Percentiles rank a stretch among this genome's conserved stretches.
Conservation (phyloP, 208 protist species). For the Acanthamoeba triangularis region DNA sequence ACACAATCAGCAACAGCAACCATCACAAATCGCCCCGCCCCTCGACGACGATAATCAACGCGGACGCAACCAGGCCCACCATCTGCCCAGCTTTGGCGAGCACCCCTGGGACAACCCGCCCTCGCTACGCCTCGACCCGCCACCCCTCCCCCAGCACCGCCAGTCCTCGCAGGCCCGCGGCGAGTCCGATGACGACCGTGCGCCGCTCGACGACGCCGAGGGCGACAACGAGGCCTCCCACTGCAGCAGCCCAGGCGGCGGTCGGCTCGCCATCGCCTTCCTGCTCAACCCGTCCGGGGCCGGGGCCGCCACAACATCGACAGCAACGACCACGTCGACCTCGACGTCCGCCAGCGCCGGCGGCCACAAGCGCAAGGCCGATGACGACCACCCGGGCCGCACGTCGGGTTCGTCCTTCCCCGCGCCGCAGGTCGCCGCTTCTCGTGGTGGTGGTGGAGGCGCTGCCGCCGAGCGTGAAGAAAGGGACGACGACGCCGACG, state of each 20-base stretch:
- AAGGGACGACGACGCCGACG: background rate
- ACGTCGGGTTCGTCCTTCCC: too few species aligned
- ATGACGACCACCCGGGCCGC: background rate
- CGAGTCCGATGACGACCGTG: too few species aligned
- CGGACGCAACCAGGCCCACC: background rate
- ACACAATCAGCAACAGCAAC: background rate
- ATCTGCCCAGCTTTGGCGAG: background rate
- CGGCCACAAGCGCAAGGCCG: background rate
- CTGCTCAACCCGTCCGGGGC: background rate
- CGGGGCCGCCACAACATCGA: too few species aligned
- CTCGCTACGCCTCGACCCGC: background rate
- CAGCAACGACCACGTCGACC: too few species aligned
- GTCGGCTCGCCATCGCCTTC: slow-evolving; percentile 7
- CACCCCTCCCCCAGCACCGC: too few species aligned
- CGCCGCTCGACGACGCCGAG: background rate
- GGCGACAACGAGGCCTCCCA: too few species aligned
- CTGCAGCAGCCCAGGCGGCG: background rate
- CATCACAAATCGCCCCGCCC: background rate
- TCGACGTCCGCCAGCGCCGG: too few species aligned
- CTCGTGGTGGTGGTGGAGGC: too few species aligned
- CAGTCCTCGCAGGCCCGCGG: too few species aligned
- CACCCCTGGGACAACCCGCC: background rate
- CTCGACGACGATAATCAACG: background rate
- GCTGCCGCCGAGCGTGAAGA: too few species aligned
- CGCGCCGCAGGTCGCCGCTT: too few species aligned